Evolutionary conservation across 306 rosid genomes (phyloP).

Genomic region (Ceratonia siliqua): DNA sequence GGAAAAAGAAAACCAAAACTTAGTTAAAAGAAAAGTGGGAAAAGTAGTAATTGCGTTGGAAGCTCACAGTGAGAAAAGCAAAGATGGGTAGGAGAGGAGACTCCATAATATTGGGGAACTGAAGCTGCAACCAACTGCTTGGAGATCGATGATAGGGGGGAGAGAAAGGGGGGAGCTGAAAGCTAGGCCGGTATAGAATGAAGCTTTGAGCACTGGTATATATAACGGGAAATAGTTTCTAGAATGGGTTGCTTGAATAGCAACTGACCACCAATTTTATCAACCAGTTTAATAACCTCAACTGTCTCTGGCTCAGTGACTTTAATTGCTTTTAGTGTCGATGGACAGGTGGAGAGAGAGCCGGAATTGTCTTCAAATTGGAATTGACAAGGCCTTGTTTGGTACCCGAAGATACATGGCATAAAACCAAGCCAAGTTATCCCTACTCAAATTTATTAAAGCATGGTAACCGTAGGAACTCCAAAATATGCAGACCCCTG

Average conservation of each 20-base stretch:
- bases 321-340: constrained; percentile 15
- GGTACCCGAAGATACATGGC: background rate
- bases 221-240: background rate
- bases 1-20: background rate
- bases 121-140: constrained; percentile 1
- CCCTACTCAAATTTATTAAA: background rate
- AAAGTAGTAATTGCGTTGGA: background rate
- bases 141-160: background rate
- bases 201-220: background rate
- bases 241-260: constrained; percentile 12
- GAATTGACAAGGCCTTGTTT: background rate
- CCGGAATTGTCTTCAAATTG: background rate
- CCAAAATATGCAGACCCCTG: background rate
- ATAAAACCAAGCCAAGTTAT: background rate
- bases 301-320: constrained; percentile 52
- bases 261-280: constrained; percentile 31
- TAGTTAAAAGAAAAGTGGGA: background rate
- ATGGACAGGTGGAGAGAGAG: constrained; percentile 41
- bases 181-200: background rate
- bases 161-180: background rate
- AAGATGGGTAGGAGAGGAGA: constrained; percentile 37
- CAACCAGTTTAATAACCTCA: constrained; percentile 41
- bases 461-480: background rate
- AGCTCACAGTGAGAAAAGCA: constrained; percentile 56
- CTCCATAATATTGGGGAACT: constrained; percentile 39